Evolutionary conservation across 2,329 filamentous ascomycete genomes (phyloP).

Genomic region (Sporothrix sp.): DNA sequence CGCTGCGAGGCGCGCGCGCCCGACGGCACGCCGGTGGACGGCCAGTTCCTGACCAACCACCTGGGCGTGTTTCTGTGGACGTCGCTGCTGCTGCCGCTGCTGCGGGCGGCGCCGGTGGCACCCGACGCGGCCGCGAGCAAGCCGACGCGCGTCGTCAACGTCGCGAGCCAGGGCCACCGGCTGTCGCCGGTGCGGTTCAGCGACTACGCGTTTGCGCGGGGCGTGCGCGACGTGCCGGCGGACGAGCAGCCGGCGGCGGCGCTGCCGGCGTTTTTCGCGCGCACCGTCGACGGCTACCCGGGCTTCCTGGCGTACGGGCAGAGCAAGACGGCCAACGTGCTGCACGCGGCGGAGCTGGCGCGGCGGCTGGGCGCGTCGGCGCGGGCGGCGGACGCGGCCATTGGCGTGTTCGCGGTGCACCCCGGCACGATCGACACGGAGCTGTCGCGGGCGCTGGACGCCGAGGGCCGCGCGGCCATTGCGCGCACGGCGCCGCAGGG

Average conservation of each 20-base stretch:
- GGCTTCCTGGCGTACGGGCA: conserved; percentile 36
- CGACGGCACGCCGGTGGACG: conserved; percentile 24
- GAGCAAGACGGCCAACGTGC: conserved; percentile 38
- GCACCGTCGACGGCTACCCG: conserved; percentile 19
- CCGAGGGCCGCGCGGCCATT: conserved; percentile 20
- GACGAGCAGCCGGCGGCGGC: conserved; percentile 15
- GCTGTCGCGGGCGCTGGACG: conserved; percentile 22
- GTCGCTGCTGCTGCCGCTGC: conserved; percentile 33
- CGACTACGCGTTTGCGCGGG: conserved; percentile 31
- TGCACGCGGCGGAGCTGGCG: conserved; percentile 28
- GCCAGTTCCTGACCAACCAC: conserved; percentile 29
- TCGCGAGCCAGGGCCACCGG: conserved; percentile 31
- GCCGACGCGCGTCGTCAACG: conserved; percentile 31
- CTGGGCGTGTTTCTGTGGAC: conserved; percentile 39
- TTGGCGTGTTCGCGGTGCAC: conserved; percentile 28
- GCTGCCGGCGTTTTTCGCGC: conserved; percentile 6
- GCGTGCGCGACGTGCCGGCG: conserved; percentile 26
- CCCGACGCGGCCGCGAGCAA: no score
- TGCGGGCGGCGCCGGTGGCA: conserved; percentile 19
- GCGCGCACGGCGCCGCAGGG: conserved; percentile 21
- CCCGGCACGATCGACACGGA: conserved; percentile 26
- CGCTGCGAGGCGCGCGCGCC: conserved; percentile 24
- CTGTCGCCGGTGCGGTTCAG: conserved; percentile 32
- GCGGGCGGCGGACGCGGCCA: conserved; percentile 19
- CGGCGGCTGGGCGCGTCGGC: conserved; percentile 22